Base-by-base conservation (phyloP, 2,329 filamentous ascomycete species). In the Cladosporium sp. region DNA sequence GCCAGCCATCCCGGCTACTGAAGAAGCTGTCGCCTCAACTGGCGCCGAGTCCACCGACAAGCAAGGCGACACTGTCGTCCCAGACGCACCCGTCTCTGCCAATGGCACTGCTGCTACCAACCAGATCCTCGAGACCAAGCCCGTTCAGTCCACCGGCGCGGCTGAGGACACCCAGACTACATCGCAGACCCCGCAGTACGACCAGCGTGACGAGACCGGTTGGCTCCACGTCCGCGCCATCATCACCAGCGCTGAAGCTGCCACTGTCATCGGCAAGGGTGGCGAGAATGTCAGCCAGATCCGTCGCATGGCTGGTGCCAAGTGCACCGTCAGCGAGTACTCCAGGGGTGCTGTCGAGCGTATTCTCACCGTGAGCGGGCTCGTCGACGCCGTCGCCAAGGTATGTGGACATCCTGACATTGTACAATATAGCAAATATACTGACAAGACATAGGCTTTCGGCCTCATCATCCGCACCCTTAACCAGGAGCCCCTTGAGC, bases 231-330 rank as follows among this genome's bases (percentile, higher is more conserved):
- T 99, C 62, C 88, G 93, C 61, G 89, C 93, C 50, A 91, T 96
- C 63, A 99, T 99, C 63, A 95, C 92, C 47, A 99, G 92, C 71
- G 89, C 90, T 40, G 93, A 99, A 72, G 93, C 93, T 60, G 93
- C 93, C 34, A 99, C 93, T 43, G 89, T 96, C 59, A 99, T 99
- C 71, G 93, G 93, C 67, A 99, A 99, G 75, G 92, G 91, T 57
- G 93, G 93, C 68, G 93, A 99, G 77, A 99, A 99, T 66, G 93
- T 99, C 42, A 95, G 91, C 60, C 89, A 95, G 73, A 97, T 99
- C 66, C 85, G 93, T 60, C 89, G 89, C 68, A 80, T 96, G 73
- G 96, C 93, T 47, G 91, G 90, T 63, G 93, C 93, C 59, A 97
- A 97, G 75, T 99, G 93, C 77, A 99, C 93, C 42, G 93, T 99